These are phyloP conservation scores for Piper betle DNA, from an alignment of 164 flowering plant species.

Conservation along the genomic window DNA sequence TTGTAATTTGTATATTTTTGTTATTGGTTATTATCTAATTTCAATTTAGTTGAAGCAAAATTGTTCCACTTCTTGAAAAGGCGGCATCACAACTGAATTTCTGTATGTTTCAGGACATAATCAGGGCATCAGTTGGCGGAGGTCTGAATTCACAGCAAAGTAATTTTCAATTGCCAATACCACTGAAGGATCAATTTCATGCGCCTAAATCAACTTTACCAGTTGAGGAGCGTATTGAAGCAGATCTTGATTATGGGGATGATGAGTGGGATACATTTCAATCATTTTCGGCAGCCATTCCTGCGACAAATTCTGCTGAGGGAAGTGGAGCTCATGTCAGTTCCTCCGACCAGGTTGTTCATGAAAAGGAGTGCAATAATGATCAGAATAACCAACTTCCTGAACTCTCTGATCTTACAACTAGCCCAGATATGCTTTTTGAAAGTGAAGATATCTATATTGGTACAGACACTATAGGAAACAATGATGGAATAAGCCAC, in stretches of 20 bases:
- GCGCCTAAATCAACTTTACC: conserved; percentile 4
- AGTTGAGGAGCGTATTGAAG: conserved; percentile 2
- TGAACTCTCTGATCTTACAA: not conserved
- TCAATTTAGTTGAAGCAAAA: not conserved
- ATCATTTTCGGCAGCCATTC: conserved; percentile 61
- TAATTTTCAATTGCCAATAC: conserved; percentile 42
- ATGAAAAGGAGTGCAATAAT: conserved; percentile 1
- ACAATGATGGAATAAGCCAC: not conserved
- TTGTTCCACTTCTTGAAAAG: not conserved
- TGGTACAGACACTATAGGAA: not conserved
- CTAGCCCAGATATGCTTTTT: not conserved
- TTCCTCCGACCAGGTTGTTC: conserved; percentile 9
- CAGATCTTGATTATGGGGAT: conserved; percentile 21
- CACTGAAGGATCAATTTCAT: conserved; percentile 17
- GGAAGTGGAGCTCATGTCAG: conserved; percentile 10
- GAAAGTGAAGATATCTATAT: not conserved
- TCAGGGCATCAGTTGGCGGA: conserved; percentile 71
- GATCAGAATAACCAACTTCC: not conserved
- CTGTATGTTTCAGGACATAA: conserved; percentile 40
- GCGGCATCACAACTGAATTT: not conserved
- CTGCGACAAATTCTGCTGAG: conserved; percentile 14
- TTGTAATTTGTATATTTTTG: too few species aligned
- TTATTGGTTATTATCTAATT: not conserved
- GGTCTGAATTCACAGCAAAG: conserved; percentile 30
- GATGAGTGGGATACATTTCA: conserved; percentile 99